Percentiles rank a stretch among this genome's conserved stretches.
phyloP scores from a whole-genome alignment of 2,329 filamentous ascomycete genomes.

The Kalmusia sp. region DNA sequence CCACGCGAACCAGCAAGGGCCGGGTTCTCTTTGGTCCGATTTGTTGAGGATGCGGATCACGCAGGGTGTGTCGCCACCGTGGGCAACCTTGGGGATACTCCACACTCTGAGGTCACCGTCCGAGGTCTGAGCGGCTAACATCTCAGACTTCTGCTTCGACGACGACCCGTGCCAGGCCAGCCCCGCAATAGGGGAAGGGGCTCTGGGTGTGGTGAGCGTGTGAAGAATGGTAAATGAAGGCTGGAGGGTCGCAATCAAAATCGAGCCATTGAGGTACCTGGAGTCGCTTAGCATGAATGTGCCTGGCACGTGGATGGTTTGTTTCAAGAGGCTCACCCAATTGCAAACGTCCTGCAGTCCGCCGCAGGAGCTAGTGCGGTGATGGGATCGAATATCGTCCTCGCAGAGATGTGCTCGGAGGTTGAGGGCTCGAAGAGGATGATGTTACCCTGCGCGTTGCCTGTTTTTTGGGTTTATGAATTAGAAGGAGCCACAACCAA shows the following conservation, averaged over 20 bases:
- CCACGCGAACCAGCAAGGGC: conserved; percentile 97
- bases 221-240: conserved; percentile 94
- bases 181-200: conserved; percentile 85
- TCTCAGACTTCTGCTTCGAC: conserved; percentile 94
- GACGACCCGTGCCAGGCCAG: conserved; percentile 97
- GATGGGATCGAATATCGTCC: conserved; percentile 93
- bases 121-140: conserved; percentile 90
- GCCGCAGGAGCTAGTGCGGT: conserved; percentile 89
- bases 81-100: conserved; percentile 87
- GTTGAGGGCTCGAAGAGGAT: conserved; percentile 94
- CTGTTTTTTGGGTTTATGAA: conserved; percentile 61
- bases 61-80: conserved; percentile 75
- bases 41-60: conserved; percentile 87
- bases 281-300: conserved; percentile 23
- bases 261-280: conserved; percentile 94
- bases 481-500: too few relatives aligned
- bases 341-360: conserved; percentile 93
- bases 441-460: conserved; percentile 89
- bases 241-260: conserved; percentile 86
- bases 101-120: conserved; percentile 94
- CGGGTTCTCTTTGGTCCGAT: conserved; percentile 73
- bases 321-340: conserved; percentile 70
- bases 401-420: conserved; percentile 87
- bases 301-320: not conserved
- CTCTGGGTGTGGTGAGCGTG: conserved; percentile 83